These are phyloP conservation scores for Gnaphalium uliginosum DNA, from an alignment of 129 eudicot species.

Conservation along the genomic window DNA sequence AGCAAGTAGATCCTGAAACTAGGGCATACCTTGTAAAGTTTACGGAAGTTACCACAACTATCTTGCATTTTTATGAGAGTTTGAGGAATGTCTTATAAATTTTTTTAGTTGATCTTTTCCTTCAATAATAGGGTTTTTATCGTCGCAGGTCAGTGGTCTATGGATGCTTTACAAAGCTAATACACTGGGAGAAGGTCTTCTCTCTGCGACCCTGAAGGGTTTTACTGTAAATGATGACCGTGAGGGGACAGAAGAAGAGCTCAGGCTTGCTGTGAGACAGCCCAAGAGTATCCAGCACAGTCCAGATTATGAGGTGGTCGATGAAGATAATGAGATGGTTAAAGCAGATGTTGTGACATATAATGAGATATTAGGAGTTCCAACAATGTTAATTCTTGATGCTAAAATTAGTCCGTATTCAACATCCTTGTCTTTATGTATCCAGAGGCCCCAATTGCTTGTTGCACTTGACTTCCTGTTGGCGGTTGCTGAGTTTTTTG, in stretches of 20 bases:
- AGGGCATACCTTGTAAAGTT: too few species aligned
- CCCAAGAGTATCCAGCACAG: conserved; percentile 48
- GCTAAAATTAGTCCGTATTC: conserved; percentile 59
- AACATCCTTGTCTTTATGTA: conserved; percentile 60
- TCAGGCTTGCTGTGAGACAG: conserved; percentile 79
- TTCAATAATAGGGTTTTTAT: conserved; percentile 9
- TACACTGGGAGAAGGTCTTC: conserved; percentile 70
- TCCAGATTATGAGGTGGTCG: conserved; percentile 38
- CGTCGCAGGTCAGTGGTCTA: conserved; percentile 74
- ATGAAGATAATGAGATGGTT: conserved; percentile 30
- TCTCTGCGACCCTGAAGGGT: conserved; percentile 76
- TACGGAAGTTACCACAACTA: too few species aligned
- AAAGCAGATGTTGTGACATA: conserved; percentile 30
- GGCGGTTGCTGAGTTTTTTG: conserved; percentile 93
- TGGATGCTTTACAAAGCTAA: conserved; percentile 92
- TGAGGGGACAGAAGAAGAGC: conserved; percentile 89
- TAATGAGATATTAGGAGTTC: conserved; percentile 41
- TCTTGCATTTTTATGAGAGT: background rate
- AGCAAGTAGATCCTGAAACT: too few species aligned
- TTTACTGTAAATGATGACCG: conserved; percentile 90
- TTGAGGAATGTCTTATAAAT: background rate
- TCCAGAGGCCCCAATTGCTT: conserved; percentile 94
- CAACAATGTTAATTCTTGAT: conserved; percentile 88
- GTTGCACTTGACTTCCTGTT: conserved; percentile 96
- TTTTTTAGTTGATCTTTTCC: background rate